Conservation (phyloP, 331 rosid species). For the Malus hybrid region DNA sequence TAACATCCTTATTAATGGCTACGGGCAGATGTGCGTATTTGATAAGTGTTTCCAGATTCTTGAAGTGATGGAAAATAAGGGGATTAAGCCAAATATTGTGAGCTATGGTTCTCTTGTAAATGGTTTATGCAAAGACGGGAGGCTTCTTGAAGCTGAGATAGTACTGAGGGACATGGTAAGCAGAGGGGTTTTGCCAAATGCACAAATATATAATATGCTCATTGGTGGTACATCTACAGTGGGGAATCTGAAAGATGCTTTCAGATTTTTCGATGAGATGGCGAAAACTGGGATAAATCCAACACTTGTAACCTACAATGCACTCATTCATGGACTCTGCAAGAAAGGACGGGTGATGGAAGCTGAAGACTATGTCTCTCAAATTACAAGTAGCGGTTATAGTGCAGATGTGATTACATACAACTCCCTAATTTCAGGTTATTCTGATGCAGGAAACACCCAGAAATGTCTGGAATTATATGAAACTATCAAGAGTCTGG, state of each 20-base stretch:
- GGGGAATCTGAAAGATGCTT: slow-evolving; percentile 49
- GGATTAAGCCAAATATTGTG: slow-evolving; percentile 61
- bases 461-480: slow-evolving; percentile 55
- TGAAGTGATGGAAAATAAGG: slow-evolving; percentile 65
- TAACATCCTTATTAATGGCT: slow-evolving; percentile 55
- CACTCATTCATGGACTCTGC: slow-evolving; percentile 65
- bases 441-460: slow-evolving; percentile 40
- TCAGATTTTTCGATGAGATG: slow-evolving; percentile 61
- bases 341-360: slow-evolving; percentile 44
- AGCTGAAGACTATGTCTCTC: slow-evolving; percentile 51
- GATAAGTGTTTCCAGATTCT: slow-evolving; percentile 61
- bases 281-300: slow-evolving; percentile 32
- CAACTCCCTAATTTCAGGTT: slow-evolving; percentile 74
- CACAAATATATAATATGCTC: slow-evolving; percentile 67
- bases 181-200: slow-evolving; percentile 57
- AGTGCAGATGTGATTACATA: slow-evolving; percentile 68
- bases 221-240: slow-evolving; percentile 46
- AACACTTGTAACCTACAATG: slow-evolving; percentile 68
- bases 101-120: slow-evolving; percentile 72
- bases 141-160: slow-evolving; percentile 64
- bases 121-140: slow-evolving; percentile 56
- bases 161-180: slow-evolving; percentile 50
- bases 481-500: slow-evolving; percentile 49
- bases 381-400: slow-evolving; percentile 34
- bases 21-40: slow-evolving; percentile 38